A percentile compares a stretch with the other conserved stretches of the same genome.
Evolutionary conservation across 805 yeast genomes (phyloP).

Genomic region (Barnettozyma sucrosica): DNA sequence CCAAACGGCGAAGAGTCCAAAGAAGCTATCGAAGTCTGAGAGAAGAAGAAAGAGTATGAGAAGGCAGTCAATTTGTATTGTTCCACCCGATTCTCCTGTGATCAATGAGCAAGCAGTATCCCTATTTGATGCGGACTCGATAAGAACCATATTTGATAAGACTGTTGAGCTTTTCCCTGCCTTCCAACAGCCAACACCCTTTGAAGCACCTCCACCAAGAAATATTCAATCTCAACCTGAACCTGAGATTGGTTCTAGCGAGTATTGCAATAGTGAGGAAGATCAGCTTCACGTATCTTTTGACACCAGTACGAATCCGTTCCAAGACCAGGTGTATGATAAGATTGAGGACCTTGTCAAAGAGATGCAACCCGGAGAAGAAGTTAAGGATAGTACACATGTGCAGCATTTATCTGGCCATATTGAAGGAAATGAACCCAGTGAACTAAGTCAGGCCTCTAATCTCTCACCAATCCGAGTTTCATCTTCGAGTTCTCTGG

Average conservation of each 20-base stretch:
- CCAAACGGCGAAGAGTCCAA: conserved; percentile 22
- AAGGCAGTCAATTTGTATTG: conserved; percentile 36
- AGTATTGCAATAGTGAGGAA: conserved; percentile 3
- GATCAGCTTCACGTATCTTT: conserved; percentile 23
- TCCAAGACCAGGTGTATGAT: conserved; percentile 11
- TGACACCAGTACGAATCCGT: conserved; percentile 20
- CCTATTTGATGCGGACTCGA: conserved; percentile 4
- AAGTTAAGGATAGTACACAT: conserved; percentile 1
- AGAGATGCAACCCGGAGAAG: conserved; percentile 4
- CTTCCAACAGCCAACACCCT: neutral
- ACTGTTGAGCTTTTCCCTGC: conserved; percentile 2
- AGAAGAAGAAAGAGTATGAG: conserved; percentile 35
- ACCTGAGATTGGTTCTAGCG: neutral
- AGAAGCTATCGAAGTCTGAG: conserved; percentile 19
- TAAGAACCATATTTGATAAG: neutral
- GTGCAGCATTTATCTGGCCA: neutral
- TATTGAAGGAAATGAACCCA: neutral
- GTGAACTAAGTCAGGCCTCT: conserved; percentile 16
- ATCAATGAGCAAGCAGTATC: conserved; percentile 4
- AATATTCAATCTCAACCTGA: neutral
- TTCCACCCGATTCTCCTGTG: conserved; percentile 19
- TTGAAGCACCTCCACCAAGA: neutral
- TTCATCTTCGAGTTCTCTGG: conserved; percentile 14
- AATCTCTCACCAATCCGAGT: conserved; percentile 23
- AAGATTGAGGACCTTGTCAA: conserved; percentile 7